Conservation (phyloP, 352 stramenopile genomes). For the Albugo candida region DNA sequence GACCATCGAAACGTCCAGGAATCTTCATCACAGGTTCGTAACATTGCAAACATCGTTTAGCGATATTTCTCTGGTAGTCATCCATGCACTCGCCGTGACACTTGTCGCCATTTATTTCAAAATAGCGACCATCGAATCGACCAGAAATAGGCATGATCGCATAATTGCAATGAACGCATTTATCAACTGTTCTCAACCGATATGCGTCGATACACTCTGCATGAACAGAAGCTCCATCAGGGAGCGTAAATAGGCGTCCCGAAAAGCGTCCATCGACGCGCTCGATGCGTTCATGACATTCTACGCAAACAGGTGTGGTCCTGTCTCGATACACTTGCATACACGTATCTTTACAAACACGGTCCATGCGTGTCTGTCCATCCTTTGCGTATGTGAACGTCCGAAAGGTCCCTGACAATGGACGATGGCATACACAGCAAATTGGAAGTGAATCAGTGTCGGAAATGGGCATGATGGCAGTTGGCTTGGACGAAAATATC, state of each 20-base stretch:
- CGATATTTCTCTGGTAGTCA: slow-evolving; percentile 41
- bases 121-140: slow-evolving; percentile 64
- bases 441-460: slow-evolving; percentile 38
- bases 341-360: slow-evolving; percentile 58
- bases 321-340: slow-evolving; percentile 48
- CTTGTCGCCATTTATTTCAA: slow-evolving; percentile 45
- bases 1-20: slow-evolving; percentile 42
- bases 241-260: slow-evolving; percentile 56
- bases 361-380: slow-evolving; percentile 34
- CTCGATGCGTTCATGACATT: slow-evolving; percentile 63
- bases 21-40: slow-evolving; percentile 47
- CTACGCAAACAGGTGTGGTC: slow-evolving; percentile 50
- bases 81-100: slow-evolving; percentile 75
- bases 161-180: slow-evolving; percentile 58
- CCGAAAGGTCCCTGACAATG: slow-evolving; percentile 37
- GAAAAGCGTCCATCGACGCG: slow-evolving; percentile 53
- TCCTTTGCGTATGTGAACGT: slow-evolving; percentile 39
- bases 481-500: slow-evolving; percentile 39
- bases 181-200: slow-evolving; percentile 56
- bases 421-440: slow-evolving; percentile 42
- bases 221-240: slow-evolving; percentile 53
- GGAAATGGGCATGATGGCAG: slow-evolving; percentile 31
- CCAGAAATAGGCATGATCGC: slow-evolving; percentile 58
- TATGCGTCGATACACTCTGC: slow-evolving; percentile 77
- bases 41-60: slow-evolving; percentile 55